These are phyloP conservation scores for Aspergillus conjunctus DNA, from an alignment of 495 filamentous ascomycete genomes.

Conservation along the genomic window DNA sequence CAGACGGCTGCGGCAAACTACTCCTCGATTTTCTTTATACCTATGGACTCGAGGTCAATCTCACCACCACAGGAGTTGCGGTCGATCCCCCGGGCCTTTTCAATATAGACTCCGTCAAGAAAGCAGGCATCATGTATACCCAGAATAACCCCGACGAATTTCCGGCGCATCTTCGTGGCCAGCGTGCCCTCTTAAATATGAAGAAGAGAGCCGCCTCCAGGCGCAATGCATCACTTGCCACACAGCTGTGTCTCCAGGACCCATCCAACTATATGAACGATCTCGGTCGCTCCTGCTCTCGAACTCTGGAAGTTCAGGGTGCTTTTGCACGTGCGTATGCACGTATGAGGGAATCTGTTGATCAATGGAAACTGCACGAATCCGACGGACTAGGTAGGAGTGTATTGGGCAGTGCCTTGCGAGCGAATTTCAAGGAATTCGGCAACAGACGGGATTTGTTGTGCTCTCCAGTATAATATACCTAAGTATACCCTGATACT, in stretches of 20 bases:
- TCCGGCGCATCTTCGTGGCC: constrained; percentile 39
- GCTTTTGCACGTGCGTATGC: constrained; percentile 31
- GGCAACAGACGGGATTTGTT: neutral
- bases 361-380: constrained; percentile 24
- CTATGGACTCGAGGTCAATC: constrained; percentile 48
- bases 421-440: constrained; percentile 41
- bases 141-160: constrained; percentile 18
- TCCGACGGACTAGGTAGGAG: constrained; percentile 17
- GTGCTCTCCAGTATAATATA: neutral
- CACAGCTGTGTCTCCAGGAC: constrained; percentile 59
- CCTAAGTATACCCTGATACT: neutral
- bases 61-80: constrained; percentile 49
- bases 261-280: constrained; percentile 60
- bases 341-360: constrained; percentile 24
- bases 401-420: constrained; percentile 34
- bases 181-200: constrained; percentile 38
- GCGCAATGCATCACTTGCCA: constrained; percentile 31
- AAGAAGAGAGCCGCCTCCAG: constrained; percentile 37
- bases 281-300: constrained; percentile 47
- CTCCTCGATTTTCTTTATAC: constrained; percentile 55
- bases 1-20: constrained; percentile 39
- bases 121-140: neutral
- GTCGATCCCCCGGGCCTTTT: constrained; percentile 53
- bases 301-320: constrained; percentile 35
- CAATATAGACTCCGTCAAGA: constrained; percentile 25